A percentile compares a stretch with the other conserved stretches of the same genome.
Conservation (phyloP, 2,329 filamentous ascomycete genomes). For the Emmonsia crescens region DNA sequence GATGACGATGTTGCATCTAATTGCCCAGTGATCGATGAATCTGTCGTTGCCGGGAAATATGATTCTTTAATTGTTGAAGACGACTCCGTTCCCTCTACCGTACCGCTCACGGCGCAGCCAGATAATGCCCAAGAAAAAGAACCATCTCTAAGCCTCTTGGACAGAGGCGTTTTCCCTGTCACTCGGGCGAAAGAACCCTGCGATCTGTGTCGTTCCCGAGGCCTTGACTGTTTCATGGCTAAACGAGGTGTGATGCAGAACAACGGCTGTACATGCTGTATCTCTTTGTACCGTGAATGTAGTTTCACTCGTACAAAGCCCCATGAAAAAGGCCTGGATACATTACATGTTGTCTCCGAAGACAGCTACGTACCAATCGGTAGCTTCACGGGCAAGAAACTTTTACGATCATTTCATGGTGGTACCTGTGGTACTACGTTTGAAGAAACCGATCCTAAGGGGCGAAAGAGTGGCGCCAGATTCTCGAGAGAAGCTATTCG, state of each 20-base stretch:
- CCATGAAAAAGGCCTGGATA: slow-evolving; percentile 33
- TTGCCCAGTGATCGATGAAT: slow-evolving; percentile 28
- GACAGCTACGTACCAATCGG: slow-evolving; percentile 30
- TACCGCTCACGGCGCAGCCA: slow-evolving; percentile 16
- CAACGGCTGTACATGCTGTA: slow-evolving; percentile 38
- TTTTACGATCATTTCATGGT: slow-evolving; percentile 32
- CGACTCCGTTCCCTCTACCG: slow-evolving; percentile 30
- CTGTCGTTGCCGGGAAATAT: slow-evolving; percentile 27
- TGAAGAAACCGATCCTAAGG: slow-evolving; percentile 29
- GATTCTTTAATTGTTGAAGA: slow-evolving; percentile 34
- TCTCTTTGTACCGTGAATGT: slow-evolving; percentile 38
- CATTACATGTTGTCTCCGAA: slow-evolving; percentile 35
- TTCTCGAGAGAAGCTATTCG: slow-evolving; percentile 74
- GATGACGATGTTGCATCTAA: slow-evolving; percentile 33
- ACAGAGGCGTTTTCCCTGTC: slow-evolving; percentile 32
- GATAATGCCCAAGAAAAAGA: slow-evolving; percentile 14
- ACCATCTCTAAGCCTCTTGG: slow-evolving; percentile 13
- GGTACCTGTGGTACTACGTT: slow-evolving; percentile 14
- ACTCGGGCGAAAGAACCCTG: slow-evolving; percentile 35
- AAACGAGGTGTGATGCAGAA: slow-evolving; percentile 32
- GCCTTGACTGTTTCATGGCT: slow-evolving; percentile 38
- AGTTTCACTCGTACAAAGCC: slow-evolving; percentile 36
- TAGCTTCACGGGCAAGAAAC: slow-evolving; percentile 29
- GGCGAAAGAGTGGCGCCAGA: slow-evolving; percentile 58
- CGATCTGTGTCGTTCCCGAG: slow-evolving; percentile 36